Evolutionary conservation across 75 land plant genomes (phyloP).

Genomic region (Selaginella moellendorffii): DNA sequence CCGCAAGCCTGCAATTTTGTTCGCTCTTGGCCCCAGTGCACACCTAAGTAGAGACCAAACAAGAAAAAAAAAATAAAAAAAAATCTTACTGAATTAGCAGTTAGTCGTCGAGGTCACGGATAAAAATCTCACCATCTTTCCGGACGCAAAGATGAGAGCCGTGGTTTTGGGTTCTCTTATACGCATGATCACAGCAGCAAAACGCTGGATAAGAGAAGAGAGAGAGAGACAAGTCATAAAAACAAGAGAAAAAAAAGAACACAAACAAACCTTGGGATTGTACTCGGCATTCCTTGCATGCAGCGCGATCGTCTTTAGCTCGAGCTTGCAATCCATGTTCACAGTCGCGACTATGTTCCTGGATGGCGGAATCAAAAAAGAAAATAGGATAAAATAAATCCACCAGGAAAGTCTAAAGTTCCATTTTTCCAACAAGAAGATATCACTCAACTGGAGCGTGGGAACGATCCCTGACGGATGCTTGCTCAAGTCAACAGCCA

Average conservation of each 20-base stretch:
- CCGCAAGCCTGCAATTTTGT: background rate
- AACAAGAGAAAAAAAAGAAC: background rate
- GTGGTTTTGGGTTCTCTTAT: conserved; percentile 80
- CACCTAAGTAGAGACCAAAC: background rate
- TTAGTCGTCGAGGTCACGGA: too few relatives aligned
- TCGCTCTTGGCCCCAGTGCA: conserved; percentile 5
- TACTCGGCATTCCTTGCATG: conserved; percentile 95
- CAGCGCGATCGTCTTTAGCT: conserved; percentile 63
- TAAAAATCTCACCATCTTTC: conserved; percentile 58
- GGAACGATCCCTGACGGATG: conserved; percentile 6
- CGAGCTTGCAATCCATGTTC: conserved; percentile 71
- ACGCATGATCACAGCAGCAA: conserved; percentile 80
- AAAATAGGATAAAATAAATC: background rate
- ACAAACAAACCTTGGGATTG: conserved; percentile 61
- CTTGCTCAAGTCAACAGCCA: background rate
- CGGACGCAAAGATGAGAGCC: conserved; percentile 70
- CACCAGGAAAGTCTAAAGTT: background rate
- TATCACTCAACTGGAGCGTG: conserved; percentile 1
- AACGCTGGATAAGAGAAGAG: conserved; percentile 32
- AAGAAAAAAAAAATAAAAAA: too few relatives aligned
- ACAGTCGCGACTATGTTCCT: conserved; percentile 93
- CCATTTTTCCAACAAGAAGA: too few relatives aligned
- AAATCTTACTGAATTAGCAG: background rate
- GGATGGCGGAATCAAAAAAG: background rate
- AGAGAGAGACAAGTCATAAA: too few relatives aligned